Evolutionary conservation across 352 stramenopile genomes (phyloP).

Genomic region (Phytophthora fragariae): DNA sequence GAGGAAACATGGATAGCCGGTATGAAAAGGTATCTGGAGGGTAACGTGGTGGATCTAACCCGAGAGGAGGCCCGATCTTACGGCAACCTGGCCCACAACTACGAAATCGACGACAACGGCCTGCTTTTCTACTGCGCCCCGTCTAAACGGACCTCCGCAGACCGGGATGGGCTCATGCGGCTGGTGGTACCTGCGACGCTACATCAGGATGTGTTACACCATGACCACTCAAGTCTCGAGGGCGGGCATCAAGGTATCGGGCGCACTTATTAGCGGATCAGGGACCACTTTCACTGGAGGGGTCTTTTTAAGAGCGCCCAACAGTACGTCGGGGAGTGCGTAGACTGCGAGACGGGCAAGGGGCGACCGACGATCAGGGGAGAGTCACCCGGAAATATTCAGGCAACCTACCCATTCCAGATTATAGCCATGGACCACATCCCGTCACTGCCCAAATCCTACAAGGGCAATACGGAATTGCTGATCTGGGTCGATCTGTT

Average conservation of each 20-base stretch:
- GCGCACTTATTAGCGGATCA: slow-evolving; percentile 5
- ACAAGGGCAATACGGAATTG: neutral
- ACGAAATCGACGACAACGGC: neutral
- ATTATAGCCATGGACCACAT: neutral
- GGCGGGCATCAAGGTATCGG: slow-evolving; percentile 14
- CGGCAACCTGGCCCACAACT: neutral
- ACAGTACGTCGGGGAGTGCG: neutral
- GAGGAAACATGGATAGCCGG: slow-evolving; percentile 4
- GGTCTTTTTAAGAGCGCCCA: slow-evolving; percentile 7
- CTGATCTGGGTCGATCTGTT: neutral
- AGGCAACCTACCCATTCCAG: neutral
- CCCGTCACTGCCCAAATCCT: neutral
- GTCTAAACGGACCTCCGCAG: neutral
- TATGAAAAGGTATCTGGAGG: slow-evolving; percentile 4
- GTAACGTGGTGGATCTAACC: neutral
- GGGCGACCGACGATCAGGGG: neutral
- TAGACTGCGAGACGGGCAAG: slow-evolving; percentile 10
- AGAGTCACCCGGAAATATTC: neutral
- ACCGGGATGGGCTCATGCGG: neutral
- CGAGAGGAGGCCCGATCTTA: neutral
- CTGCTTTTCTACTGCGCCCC: slow-evolving; percentile 3
- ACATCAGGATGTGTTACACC: slow-evolving; percentile 14
- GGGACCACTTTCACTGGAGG: slow-evolving; percentile 12
- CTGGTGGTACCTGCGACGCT: slow-evolving; percentile 6
- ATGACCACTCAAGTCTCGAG: slow-evolving; percentile 13